phyloP scores from a whole-genome alignment of 495 filamentous ascomycete species.

The Podospora tetraspora region DNA sequence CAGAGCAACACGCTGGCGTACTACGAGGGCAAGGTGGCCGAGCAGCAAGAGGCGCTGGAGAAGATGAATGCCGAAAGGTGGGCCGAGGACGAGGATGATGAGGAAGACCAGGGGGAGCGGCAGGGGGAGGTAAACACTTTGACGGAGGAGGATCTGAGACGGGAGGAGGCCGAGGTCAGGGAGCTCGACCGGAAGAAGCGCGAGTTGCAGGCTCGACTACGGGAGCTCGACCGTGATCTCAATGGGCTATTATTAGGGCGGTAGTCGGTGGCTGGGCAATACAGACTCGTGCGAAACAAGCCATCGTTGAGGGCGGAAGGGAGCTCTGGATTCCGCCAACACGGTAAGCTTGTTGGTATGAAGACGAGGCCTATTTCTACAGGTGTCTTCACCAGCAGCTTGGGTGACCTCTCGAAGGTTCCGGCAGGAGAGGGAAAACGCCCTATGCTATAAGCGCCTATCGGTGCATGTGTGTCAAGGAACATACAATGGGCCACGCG shows the following conservation, averaged over 20 bases:
- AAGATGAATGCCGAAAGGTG: conserved; percentile 57
- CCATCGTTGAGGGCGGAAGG: not conserved
- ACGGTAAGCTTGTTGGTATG: not conserved
- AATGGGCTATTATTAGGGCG: conserved; percentile 47
- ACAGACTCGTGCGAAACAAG: not conserved
- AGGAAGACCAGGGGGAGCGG: conserved; percentile 22
- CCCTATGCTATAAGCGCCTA: not conserved
- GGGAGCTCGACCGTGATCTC: conserved; percentile 75
- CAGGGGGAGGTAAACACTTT: conserved; percentile 44
- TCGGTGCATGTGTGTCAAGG: not conserved
- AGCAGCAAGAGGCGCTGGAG: conserved; percentile 69
- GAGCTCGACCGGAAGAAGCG: conserved; percentile 74
- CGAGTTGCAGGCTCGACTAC: conserved; percentile 69
- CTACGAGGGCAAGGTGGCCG: conserved; percentile 73
- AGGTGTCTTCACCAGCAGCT: conserved; percentile 7
- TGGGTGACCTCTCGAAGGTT: not conserved
- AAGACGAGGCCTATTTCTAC: not conserved
- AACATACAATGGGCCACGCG: not conserved
- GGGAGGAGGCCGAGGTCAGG: conserved; percentile 73
- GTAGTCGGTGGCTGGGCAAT: not conserved
- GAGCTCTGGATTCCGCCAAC: not conserved
- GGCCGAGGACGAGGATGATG: conserved; percentile 44
- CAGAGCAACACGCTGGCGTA: conserved; percentile 68
- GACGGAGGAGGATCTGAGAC: conserved; percentile 69
- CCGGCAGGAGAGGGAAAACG: not conserved